Conservation (phyloP, 108 stramenopile genomes). For the Discostella stelligeroides region DNA sequence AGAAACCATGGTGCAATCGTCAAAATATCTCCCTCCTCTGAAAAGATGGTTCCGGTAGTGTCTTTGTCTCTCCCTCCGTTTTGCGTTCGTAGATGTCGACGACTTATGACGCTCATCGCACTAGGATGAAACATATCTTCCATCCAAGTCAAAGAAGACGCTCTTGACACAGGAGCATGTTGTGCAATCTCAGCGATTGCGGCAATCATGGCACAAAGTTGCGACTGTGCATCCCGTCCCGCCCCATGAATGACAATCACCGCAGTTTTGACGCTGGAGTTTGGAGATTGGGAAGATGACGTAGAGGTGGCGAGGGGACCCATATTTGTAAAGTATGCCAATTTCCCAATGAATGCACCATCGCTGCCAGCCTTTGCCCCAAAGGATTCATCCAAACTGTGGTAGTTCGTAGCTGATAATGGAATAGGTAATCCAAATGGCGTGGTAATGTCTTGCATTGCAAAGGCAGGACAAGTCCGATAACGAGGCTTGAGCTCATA, state of each 20-base stretch:
- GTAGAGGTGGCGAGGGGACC: too few relatives aligned
- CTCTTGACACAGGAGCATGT: too few relatives aligned
- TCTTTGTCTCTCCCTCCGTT: background rate
- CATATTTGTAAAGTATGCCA: slow-evolving; percentile 63
- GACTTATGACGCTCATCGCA: too few relatives aligned
- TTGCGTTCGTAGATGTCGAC: background rate
- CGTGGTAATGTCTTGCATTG: too few relatives aligned
- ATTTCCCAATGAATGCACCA: slow-evolving; percentile 14
- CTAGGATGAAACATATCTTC: too few relatives aligned
- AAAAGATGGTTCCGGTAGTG: background rate
- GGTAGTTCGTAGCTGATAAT: background rate
- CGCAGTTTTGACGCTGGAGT: slow-evolving; percentile 21
- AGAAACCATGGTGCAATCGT: slow-evolving; percentile 76
- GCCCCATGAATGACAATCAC: slow-evolving; percentile 81
- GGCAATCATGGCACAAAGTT: slow-evolving; percentile 65
- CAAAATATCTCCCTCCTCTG: slow-evolving; percentile 41
- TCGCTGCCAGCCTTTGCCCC: background rate
- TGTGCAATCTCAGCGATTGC: slow-evolving; percentile 32
- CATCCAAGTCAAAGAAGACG: too few relatives aligned
- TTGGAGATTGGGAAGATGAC: too few relatives aligned
- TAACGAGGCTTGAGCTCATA: too few relatives aligned
- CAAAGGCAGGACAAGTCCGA: too few relatives aligned
- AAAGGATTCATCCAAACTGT: background rate
- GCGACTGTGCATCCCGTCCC: slow-evolving; percentile 66
- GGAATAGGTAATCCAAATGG: too few relatives aligned